A percentile compares a stretch with the other conserved stretches of the same genome.
phyloP scores from a whole-genome alignment of 148 eudicot genomes.

The Vaccinium darrowii region DNA sequence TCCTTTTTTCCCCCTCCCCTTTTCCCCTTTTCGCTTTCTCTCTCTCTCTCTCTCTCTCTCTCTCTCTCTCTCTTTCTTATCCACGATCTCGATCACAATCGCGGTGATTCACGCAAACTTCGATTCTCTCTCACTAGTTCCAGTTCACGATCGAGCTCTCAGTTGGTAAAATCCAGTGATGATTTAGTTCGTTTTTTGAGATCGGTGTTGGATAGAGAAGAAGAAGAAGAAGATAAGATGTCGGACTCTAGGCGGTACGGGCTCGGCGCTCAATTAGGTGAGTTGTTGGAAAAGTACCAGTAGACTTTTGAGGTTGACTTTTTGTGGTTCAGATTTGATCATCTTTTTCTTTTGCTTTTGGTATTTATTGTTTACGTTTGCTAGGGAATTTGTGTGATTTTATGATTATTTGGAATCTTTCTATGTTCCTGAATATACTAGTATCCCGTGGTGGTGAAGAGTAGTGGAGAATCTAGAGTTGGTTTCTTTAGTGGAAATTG shows the following conservation, averaged over 20 bases:
- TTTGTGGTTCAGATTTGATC: neutral
- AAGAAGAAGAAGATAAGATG: constrained; percentile 4
- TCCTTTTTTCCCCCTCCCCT: neutral
- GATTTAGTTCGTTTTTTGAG: neutral
- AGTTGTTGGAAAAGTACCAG: neutral
- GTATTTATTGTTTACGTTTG: neutral
- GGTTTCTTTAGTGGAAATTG: no score
- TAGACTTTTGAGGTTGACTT: neutral
- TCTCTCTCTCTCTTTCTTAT: no score
- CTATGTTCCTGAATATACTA: neutral
- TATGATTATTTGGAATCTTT: neutral
- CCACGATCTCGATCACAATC: neutral
- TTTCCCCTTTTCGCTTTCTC: neutral
- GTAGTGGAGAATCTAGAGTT: neutral
- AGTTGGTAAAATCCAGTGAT: neutral
- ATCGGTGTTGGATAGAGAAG: neutral
- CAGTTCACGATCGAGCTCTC: neutral
- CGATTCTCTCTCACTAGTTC: neutral
- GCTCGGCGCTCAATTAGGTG: constrained; percentile 22
- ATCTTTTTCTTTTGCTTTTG: neutral
- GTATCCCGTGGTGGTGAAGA: neutral
- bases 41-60: no score
- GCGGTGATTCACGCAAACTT: neutral
- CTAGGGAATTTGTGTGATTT: neutral
- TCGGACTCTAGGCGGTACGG: constrained; percentile 23